Base-by-base conservation (phyloP, 371 early-diverging fungal species). In the Pancytospora philotis region DNA sequence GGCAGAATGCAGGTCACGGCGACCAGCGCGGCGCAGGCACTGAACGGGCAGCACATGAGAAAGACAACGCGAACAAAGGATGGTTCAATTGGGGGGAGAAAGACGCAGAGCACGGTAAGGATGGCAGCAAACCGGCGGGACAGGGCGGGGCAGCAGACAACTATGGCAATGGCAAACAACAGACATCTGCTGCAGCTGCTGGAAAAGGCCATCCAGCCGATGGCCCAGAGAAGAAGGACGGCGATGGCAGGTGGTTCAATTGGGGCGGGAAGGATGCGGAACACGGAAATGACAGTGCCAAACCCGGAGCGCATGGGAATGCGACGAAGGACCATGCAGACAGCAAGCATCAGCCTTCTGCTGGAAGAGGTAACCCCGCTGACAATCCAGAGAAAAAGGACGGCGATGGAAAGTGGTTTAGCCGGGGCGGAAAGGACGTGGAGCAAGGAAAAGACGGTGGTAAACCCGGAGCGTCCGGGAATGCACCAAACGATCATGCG, bases 81-180 rank as follows among this genome's bases (percentile, higher is more conserved):
- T 45, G 16, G 13, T 6, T 8, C 38, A 59, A 59, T 22, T 3
- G 28, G 28, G 28, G 25, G n/a, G 10, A 49, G 19, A 59, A 59
- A 8, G 3, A 59, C 22, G 3, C 22, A 22, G 4, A 59, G 27
- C 35, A 59, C 10, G 8, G 3, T 22, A n/a, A 59, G 38, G n/a
- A 6, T 13, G 45, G 22, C 16, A 45, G 45, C 16, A 59, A 59
- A 13, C 35, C 10, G 19, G 59, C 10, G 8, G 13, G 25, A 2
- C 16, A 41, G 28, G 51, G 51, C 45, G 50, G 30, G 28, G 35
- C 45, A 51, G 10, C 22, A 10, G 27, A 62, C 27, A 53, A 45
- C 10, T 10, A 62, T 50, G 10, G 8, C 6, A 32, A 59, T 10
- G 49, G 60, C 49, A 59, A 13, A 13, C 19, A 59, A 59, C 60